These are phyloP conservation scores for Colletotrichum sp. DNA, from an alignment of 2,329 filamentous ascomycete species.

Conservation along the genomic window DNA sequence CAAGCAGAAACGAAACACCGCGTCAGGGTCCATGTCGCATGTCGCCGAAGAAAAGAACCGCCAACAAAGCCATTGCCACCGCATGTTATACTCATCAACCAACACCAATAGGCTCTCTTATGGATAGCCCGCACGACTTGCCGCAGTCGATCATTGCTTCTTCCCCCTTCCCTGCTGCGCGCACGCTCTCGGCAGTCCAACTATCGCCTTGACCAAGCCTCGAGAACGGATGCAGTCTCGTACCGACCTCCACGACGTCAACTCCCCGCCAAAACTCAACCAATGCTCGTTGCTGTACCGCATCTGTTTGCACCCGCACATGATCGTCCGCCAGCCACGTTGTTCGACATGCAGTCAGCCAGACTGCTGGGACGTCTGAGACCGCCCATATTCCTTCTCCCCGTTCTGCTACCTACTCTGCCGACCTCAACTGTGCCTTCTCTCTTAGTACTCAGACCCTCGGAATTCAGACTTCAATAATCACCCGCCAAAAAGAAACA, in stretches of 20 bases:
- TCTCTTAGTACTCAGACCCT: background rate
- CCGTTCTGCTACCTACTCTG: background rate
- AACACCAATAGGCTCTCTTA: background rate
- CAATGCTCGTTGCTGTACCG: background rate
- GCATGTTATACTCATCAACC: background rate
- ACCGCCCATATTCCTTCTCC: background rate
- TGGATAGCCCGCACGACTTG: background rate
- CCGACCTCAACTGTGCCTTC: background rate
- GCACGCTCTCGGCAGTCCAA: background rate
- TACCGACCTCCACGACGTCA: background rate
- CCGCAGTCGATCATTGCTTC: conserved; percentile 10
- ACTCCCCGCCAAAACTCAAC: background rate
- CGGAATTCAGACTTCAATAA: background rate
- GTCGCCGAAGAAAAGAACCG: background rate
- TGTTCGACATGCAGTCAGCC: background rate
- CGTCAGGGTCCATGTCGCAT: background rate
- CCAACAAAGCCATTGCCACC: background rate
- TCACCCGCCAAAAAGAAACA: background rate
- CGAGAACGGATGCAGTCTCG: background rate
- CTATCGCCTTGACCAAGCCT: background rate
- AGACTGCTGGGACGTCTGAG: background rate
- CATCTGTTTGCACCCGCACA: background rate
- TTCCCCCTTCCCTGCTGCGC: background rate
- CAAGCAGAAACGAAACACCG: background rate
- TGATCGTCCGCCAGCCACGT: background rate